Conservation (phyloP, 805 yeast genomes). For the Saturnispora gosingensis region DNA sequence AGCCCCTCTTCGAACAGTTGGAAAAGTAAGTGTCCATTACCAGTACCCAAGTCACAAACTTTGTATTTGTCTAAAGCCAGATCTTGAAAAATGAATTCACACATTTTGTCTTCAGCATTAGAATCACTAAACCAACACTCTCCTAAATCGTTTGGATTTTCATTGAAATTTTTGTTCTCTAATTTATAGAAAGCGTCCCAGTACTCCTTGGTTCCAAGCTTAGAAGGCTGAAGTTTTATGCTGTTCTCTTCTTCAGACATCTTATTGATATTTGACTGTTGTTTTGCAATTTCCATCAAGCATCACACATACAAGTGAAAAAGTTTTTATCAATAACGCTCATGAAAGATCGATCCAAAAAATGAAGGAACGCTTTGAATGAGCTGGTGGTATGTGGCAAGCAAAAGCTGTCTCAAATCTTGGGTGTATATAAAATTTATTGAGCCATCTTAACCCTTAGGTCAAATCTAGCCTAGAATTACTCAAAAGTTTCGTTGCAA, state of each 20-base stretch:
- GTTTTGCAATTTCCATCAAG: background rate
- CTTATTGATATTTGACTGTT: background rate
- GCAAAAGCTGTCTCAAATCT: too few species aligned
- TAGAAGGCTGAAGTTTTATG: conserved; percentile 55
- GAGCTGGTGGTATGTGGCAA: too few species aligned
- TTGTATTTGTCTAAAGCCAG: conserved; percentile 22
- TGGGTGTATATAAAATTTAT: too few species aligned
- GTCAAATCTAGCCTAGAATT: too few species aligned
- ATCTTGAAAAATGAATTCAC: conserved; percentile 56
- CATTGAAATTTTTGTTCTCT: conserved; percentile 63
- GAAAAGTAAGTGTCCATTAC: conserved; percentile 86
- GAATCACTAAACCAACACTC: conserved; percentile 96
- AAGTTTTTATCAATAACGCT: background rate
- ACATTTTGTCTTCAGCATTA: conserved; percentile 82
- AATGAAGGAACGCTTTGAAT: background rate
- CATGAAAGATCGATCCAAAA: background rate
- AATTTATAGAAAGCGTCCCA: conserved; percentile 83
- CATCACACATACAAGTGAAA: background rate
- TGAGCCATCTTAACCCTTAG: too few species aligned
- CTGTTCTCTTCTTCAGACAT: conserved; percentile 14
- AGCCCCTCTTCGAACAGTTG: conserved; percentile 52
- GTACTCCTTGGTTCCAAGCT: conserved; percentile 79
- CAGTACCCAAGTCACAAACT: conserved; percentile 85
- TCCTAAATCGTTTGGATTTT: conserved; percentile 79
- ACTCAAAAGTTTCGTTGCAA: too few species aligned